Conservation (phyloP, 2,329 filamentous ascomycete species). For the Cladosporium sp. region DNA sequence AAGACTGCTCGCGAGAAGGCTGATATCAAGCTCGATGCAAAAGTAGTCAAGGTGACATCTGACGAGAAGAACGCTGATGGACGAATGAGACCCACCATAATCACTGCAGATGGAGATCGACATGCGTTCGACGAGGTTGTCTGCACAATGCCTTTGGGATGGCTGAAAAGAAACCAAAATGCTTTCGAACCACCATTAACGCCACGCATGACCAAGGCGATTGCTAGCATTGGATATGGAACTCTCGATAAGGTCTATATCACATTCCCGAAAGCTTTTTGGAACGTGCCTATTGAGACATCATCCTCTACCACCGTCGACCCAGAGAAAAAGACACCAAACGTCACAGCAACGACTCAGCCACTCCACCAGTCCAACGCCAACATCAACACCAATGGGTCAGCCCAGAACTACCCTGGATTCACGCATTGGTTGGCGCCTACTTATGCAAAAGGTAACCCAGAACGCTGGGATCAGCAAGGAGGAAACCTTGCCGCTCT, state of each 20-base stretch:
- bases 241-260: constrained; percentile 64
- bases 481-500: constrained; percentile 72
- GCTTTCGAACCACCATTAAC: constrained; percentile 61
- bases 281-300: constrained; percentile 43
- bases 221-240: constrained; percentile 64
- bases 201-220: constrained; percentile 53
- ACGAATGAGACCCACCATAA: constrained; percentile 44
- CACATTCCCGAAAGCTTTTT: constrained; percentile 72
- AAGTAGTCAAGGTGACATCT: constrained; percentile 42
- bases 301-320: neutral
- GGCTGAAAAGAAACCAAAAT: constrained; percentile 57
- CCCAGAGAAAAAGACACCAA: constrained; percentile 26
- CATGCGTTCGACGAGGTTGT: constrained; percentile 64
- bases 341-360: constrained; percentile 35
- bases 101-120: constrained; percentile 42
- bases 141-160: constrained; percentile 64
- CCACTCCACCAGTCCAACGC: constrained; percentile 31
- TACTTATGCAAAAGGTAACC: constrained; percentile 59
- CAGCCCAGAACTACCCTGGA: constrained; percentile 48
- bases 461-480: constrained; percentile 57
- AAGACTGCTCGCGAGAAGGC: constrained; percentile 54
- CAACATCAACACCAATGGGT: neutral
- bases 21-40: constrained; percentile 48
- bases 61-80: constrained; percentile 14
- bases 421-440: constrained; percentile 76